These are phyloP conservation scores for Linderina pennispora DNA, from an alignment of 192 early-diverging fungal genomes.

Conservation along the genomic window DNA sequence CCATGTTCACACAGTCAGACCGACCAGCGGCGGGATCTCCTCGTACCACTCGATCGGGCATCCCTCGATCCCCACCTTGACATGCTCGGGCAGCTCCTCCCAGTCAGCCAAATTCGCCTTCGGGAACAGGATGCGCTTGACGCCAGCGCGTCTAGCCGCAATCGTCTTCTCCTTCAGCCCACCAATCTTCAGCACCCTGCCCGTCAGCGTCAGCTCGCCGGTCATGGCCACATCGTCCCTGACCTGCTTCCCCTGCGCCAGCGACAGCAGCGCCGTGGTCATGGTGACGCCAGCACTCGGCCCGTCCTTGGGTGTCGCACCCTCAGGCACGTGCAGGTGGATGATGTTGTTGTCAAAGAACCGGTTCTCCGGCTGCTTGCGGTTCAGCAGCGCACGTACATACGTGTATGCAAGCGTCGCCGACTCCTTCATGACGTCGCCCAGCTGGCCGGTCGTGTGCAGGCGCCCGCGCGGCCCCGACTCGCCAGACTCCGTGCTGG, in stretches of 20 bases:
- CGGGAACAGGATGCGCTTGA: conserved; percentile 87
- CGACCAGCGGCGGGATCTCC: conserved; percentile 51
- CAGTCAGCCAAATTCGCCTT: conserved; percentile 86
- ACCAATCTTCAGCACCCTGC: conserved; percentile 96
- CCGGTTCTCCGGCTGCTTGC: conserved; percentile 70
- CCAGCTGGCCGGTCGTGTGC: conserved; percentile 90
- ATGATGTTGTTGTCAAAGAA: conserved; percentile 90
- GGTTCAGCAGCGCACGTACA: conserved; percentile 76
- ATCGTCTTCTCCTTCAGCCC: conserved; percentile 98
- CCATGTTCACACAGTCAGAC: conserved; percentile 12
- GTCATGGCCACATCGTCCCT: conserved; percentile 92
- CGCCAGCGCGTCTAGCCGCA: conserved; percentile 90
- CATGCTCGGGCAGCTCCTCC: conserved; percentile 90
- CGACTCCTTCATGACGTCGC: conserved; percentile 99
- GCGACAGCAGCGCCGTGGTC: conserved; percentile 88
- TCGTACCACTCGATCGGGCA: conserved; percentile 80
- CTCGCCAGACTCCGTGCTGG: conserved; percentile 6
- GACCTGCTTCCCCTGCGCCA: conserved; percentile 77
- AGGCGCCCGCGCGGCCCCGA: conserved; percentile 51
- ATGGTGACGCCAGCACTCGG: conserved; percentile 95
- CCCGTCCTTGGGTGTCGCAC: conserved; percentile 97
- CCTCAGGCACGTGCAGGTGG: conserved; percentile 96
- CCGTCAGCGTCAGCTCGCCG: conserved; percentile 95
- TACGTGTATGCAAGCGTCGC: conserved; percentile 94
- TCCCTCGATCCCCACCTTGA: conserved; percentile 84